Percentiles rank a stretch among this genome's conserved stretches.
Conservation (phyloP, 441 rosid species). For the Raphanus hybrid region DNA sequence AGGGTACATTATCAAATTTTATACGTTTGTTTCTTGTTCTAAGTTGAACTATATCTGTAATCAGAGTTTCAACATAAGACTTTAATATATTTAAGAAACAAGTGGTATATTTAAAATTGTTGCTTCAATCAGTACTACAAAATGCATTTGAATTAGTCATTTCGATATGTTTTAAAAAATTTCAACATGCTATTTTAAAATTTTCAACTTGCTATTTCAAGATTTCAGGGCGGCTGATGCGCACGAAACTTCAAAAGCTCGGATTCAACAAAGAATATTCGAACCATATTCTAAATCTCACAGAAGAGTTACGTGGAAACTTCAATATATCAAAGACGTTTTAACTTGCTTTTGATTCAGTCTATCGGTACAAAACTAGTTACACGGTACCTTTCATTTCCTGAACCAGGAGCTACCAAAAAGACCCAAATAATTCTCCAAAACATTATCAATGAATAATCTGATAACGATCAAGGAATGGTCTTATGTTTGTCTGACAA, state of each 20-base stretch:
- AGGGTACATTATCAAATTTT: too few species aligned
- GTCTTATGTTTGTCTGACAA: not conserved
- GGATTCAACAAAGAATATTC: not conserved
- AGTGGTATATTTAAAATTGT: not conserved
- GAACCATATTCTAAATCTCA: constrained; percentile 4
- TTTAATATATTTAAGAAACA: not conserved
- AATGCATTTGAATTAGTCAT: not conserved
- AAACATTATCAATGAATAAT: too few species aligned
- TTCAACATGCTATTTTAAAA: not conserved
- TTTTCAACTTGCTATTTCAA: not conserved
- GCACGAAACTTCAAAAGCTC: not conserved
- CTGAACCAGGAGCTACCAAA: not conserved
- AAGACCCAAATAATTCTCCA: not conserved
- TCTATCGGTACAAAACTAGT: not conserved
- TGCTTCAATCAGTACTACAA: not conserved
- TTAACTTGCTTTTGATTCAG: not conserved
- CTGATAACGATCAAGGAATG: too few species aligned
- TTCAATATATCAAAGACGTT: not conserved
- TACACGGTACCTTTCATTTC: not conserved
- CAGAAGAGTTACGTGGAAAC: not conserved
- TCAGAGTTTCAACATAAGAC: too few species aligned
- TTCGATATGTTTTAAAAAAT: not conserved
- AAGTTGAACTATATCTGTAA: too few species aligned
- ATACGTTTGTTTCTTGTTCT: too few species aligned
- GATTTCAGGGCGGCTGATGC: not conserved